Percentiles rank a stretch among this genome's conserved stretches.
Conservation (phyloP, 371 early-diverging fungal genomes). For the Mortierella polycephala region DNA sequence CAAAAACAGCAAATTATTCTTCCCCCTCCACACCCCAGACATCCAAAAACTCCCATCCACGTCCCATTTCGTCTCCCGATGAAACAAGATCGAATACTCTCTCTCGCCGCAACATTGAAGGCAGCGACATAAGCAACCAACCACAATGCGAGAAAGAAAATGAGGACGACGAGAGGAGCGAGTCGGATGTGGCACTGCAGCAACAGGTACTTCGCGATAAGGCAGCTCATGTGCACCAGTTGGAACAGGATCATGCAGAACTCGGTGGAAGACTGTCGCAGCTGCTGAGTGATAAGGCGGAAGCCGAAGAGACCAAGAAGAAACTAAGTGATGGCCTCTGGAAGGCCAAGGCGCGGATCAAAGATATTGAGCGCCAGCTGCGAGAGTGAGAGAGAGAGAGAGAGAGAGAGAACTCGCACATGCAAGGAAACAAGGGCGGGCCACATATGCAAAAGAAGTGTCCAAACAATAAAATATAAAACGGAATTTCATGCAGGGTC, state of each 20-base stretch:
- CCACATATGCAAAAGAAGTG: not conserved
- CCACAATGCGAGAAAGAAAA: not conserved
- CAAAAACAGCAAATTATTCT: not conserved
- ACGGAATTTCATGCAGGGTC: not conserved
- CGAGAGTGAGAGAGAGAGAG: constrained; percentile 5
- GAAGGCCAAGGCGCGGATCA: constrained; percentile 32
- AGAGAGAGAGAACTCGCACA: not conserved
- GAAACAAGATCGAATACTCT: not conserved
- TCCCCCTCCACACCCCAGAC: not conserved
- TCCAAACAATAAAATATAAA: not conserved
- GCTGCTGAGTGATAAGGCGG: constrained; percentile 32
- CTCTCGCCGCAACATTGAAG: not conserved
- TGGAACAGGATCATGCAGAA: constrained; percentile 17
- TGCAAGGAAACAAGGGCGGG: not conserved
- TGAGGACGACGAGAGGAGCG: constrained; percentile 5
- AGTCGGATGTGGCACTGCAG: not conserved
- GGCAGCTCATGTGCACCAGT: not conserved
- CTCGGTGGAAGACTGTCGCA: constrained; percentile 28
- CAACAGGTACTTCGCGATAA: not conserved
- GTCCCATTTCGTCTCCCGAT: not conserved
- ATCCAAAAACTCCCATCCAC: not conserved
- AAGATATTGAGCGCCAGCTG: constrained; percentile 26
- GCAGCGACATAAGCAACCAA: too few relatives aligned
- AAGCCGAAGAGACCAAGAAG: constrained; percentile 37
- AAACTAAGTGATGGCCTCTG: constrained; percentile 20